Evolutionary conservation across 176 grass and related monocot genomes (phyloP), one percentile per base, ranked within the genome.

Genomic region (Juncus effusus): DNA sequence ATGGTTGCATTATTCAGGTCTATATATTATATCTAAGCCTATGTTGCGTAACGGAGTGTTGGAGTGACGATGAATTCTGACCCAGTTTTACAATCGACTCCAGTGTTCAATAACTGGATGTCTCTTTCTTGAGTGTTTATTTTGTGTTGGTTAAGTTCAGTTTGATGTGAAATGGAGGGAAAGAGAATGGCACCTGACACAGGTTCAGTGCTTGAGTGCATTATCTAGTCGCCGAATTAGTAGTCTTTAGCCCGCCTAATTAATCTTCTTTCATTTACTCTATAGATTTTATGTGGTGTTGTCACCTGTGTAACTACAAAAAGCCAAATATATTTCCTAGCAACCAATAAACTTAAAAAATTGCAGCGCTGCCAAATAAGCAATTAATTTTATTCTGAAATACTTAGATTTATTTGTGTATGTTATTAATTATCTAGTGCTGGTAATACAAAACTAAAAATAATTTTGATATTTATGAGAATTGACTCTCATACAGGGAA

Each of bases 201-300:
- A 10, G 47, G 56, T 75, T 54, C 72, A 51, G 58, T 75, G 28
- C 61, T 15, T 61, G 42, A 75, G 64, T 49, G 70, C 56, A 10
- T 62, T 56, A 74, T 62, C 69, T 61, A 35, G 6, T 61, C 70
- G 57, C 14, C 40, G 6, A 74, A 74, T 74, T 74, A 74, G 39
- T 13, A 74, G 55, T 12, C 4, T 28, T 28, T 28, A 1, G 19
- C 19, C 19, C 19, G 19, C 19, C 19, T 28, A 28, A 28, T 28
- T 28, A 28, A 28, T 28, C 19, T 28, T 28, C 19, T 28, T 28
- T 28, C 19, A 28, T 28, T 1, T 28, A 28, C 19, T 28, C 19
- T 28, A 28, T 28, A 28, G 19, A 28, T 28, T 28, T 28, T 28
- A 28, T 28, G 19, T 28, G 19, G 19, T 28, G 19, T 28, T 28